Base-by-base conservation (phyloP, 2,329 filamentous ascomycete genomes). In the Ophiostoma sp. region DNA sequence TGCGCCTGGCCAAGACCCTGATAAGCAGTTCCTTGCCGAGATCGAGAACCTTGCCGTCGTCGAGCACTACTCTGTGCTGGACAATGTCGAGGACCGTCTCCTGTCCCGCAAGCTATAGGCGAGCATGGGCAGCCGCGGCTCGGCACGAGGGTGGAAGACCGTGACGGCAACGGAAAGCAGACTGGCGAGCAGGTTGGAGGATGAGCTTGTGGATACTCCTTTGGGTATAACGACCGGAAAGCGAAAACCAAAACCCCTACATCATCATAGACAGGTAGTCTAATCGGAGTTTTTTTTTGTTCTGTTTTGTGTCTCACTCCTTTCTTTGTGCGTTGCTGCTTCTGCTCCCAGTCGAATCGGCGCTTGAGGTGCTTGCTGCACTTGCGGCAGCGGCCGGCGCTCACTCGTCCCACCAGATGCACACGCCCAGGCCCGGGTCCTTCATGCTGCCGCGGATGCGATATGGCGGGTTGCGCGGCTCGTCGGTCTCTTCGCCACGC, bases 11-110 rank as follows among this genome's bases (percentile, higher is more conserved):
- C 90, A 95, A 76, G 96, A 99, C 78, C 93, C 94, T 0, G 91
- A 98, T 81, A 99, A 99, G 84, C 87, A 97, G 79, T 99, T 97
- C 81, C 84, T 90, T 78, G 92, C 85, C 66, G 95, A 99, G 81
- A 92, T 92, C 2, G 95, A 99, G 84, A 99, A 99, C 80, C 80
- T 99, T 73, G 94, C 96, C 75, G 95, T 99, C 33, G 86, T 96
- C 76, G 94, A 97, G 79, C 94, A 98, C 80, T 91, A 93, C 78
- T 97, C 92, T 76, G 92, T 97, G 73, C 82, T 98, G 71, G 92
- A 96, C 76, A 90, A 90, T 23, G 90, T 97, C 71, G 94, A 97
- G 82, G 87, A 93, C 77, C 88, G 95, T 77, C 82, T 99, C 71
- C 81, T 98, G 76, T 84, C 84, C 77, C 81, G 81, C 13, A 69